Base-by-base conservation (phyloP, 257 asterid genomes). In the Ilex asprella region DNA sequence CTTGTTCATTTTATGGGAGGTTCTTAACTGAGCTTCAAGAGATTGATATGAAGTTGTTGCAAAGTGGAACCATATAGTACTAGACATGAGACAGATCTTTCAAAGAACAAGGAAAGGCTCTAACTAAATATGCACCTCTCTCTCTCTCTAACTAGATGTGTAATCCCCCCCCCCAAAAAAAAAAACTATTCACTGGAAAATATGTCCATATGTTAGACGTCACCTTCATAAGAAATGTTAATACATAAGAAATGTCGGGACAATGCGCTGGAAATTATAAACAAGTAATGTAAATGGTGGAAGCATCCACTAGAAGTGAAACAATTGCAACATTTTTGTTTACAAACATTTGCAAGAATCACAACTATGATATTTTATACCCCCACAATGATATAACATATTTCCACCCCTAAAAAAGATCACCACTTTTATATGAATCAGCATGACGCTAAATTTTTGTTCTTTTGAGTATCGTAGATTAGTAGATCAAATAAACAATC, bases 381-480 rank as follows among this genome's bases (percentile, higher is more conserved):
- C 70, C 73, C 75, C 72, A 63, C 75, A 76, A 68, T 71, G 41
- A 62, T 64, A 54, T 69, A 58, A 16, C 70, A 39, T 32, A 65
- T 55, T 59, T 32, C 50, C 50, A 8, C 60, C 61, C 39, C 43
- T 39, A 51, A 44, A 12, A 35, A 30, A 67, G 64, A 47, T 13
- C 30, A 39, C 11, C 61, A 67, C 57, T 62, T 56, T 10, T 32
- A 55, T 53, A 35, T 35, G 41, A 35, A 35, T 4, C 30, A 58
- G 15, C 16, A 47, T 46, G 39, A 55, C 30, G 55, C 31, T 39
- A 2, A 46, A 29, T 70, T 54, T 39, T n/a, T 29, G 39, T 59
- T 27, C 47, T 2, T 55, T 43, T 35, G 12, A 6, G 47, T 41
- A 46, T 46, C n/a, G 52, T 55, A 16, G 35, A 64, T 27, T 59